Evolutionary conservation across 2,329 filamentous ascomycete species (phyloP).

Genomic region (Albifimbria verrucaria): DNA sequence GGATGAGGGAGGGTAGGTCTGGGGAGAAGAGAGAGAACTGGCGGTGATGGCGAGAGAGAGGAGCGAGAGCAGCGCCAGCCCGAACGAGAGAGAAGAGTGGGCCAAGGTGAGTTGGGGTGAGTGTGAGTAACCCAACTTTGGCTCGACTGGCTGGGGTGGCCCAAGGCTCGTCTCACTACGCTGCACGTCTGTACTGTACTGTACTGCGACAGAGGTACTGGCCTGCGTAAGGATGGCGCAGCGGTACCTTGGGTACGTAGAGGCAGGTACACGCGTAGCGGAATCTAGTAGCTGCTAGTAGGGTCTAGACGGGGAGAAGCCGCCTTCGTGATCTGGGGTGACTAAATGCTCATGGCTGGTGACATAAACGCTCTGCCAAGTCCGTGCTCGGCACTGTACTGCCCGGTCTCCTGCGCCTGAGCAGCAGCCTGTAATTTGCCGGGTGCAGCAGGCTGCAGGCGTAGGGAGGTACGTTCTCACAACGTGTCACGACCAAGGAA

Average conservation of each 20-base stretch:
- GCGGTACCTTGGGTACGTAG: neutral
- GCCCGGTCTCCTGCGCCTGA: neutral
- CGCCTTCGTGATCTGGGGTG: neutral
- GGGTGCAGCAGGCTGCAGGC: neutral
- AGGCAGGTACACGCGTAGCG: neutral
- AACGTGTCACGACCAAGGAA: neutral
- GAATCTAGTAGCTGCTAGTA: neutral
- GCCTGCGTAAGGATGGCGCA: neutral
- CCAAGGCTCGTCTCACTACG: neutral
- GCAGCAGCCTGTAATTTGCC: slow-evolving; percentile 1
- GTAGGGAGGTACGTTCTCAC: neutral
- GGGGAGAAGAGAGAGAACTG: neutral
- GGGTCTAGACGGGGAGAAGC: neutral
- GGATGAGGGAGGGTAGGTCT: neutral
- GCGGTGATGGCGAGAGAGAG: neutral
- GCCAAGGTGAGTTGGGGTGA: neutral
- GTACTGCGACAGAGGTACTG: neutral
- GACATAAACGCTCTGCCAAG: neutral
- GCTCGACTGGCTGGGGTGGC: neutral
- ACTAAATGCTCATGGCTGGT: neutral
- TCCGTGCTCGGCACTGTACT: neutral
- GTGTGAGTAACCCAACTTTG: neutral
- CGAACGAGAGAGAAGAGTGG: neutral
- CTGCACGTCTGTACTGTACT: too few relatives aligned
- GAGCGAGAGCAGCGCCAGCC: neutral